Conservation (phyloP, 2,329 filamentous ascomycete genomes). For the Pestalotiopsis sp. region DNA sequence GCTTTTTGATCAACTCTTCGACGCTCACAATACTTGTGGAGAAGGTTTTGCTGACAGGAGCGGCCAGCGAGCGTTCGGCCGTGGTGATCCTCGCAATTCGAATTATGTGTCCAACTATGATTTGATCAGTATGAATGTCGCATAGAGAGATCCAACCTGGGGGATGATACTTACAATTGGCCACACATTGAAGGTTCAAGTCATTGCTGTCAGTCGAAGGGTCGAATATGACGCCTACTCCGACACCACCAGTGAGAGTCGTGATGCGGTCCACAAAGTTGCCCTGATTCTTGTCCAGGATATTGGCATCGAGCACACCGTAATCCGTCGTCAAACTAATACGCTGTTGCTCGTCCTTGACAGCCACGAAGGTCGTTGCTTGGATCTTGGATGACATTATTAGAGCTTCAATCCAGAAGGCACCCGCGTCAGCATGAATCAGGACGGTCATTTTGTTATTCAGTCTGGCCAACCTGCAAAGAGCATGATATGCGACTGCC, state of each 20-base stretch:
- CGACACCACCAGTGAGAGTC: conserved; percentile 31
- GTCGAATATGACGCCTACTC: conserved; percentile 36
- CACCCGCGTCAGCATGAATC: conserved; percentile 46
- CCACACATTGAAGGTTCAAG: conserved; percentile 36
- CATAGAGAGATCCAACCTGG: background rate
- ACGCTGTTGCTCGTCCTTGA: conserved; percentile 38
- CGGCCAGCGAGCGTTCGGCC: background rate
- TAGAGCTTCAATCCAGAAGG: conserved; percentile 46
- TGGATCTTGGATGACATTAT: conserved; percentile 40
- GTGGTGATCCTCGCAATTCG: conserved; percentile 17
- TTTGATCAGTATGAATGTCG: background rate
- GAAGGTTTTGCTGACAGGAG: conserved; percentile 16
- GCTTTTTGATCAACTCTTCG: conserved; percentile 17
- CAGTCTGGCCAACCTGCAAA: conserved; percentile 35
- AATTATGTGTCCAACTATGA: conserved; percentile 21
- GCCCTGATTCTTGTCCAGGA: conserved; percentile 41
- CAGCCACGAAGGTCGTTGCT: conserved; percentile 45
- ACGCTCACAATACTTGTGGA: conserved; percentile 19
- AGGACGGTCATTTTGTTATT: conserved; percentile 37
- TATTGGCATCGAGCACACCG: conserved; percentile 37
- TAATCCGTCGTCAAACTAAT: conserved; percentile 33
- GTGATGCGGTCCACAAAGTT: conserved; percentile 36
- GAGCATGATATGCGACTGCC: conserved; percentile 44
- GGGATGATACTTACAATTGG: conserved; percentile 32
- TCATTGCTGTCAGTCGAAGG: conserved; percentile 40